Base-by-base conservation (phyloP, 78 protist species). In the Monosiga brevicollis region DNA sequence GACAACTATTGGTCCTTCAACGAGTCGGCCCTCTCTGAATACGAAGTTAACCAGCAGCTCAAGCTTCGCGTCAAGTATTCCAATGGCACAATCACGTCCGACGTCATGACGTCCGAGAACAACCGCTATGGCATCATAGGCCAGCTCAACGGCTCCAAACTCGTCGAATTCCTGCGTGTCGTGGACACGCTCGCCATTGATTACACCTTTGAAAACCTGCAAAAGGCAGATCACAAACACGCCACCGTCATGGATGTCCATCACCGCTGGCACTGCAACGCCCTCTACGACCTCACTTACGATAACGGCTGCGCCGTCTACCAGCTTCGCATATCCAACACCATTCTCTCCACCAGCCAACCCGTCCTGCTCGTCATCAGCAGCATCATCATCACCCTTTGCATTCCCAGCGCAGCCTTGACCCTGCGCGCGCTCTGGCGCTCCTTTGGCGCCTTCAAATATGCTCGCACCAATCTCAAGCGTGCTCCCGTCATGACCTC, bases 401-500 rank as follows among this genome's bases (percentile, higher is more conserved):
- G 73, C 40, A 23, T 78, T 23, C n/a, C 73, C 0, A 43, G 42
- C 10, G 10, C n/a, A n/a, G 29, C 43, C 40, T 39, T 78, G 37
- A 78, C 79, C 23, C 20, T 75, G 54, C 36, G 39, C 29, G 82
- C 82, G 25, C n/a, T 78, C 40, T 78, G n/a, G 73, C 41, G 29
- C 42, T 1, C 72, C 10, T 43, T 49, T 6, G 29, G 6, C 15
- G 62, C 62, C 62, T 49, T 49, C 62, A 6, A 15, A 6, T 49
- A 49, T 49, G 62, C 62, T 32, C 77, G 40, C 77, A 6, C 22
- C 36, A 73, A 3, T 72, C 6, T 32, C 25, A 73, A 36, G 10
- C 24, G 1, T 35, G 3, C 40, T 22, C 35, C 42, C 11, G 35
- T 22, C 22, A 36, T 20, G 41, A 32, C 77, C 77, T 34, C 23